Conservation (phyloP, 1,284 basidiomycete species). For the Fereydounia khargensis region DNA sequence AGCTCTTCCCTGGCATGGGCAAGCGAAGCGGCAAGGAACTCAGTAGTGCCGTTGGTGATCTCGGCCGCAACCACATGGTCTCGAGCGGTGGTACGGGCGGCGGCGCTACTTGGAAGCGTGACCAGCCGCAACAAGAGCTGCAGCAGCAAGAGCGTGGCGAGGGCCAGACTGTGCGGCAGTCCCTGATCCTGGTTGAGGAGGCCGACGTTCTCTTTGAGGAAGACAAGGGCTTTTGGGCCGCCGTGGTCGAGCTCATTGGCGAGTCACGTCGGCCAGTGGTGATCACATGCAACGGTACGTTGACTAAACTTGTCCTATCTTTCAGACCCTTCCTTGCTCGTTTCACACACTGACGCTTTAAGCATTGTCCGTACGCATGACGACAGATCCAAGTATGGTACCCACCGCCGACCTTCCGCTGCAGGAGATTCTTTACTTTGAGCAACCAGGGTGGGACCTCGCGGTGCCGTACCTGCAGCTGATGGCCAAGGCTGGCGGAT, state of each 20-base stretch:
- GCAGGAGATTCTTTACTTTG: slow-evolving; percentile 32
- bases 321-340: no score
- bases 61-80: slow-evolving; percentile 71
- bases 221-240: slow-evolving; percentile 87
- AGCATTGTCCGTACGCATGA: no score
- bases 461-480: slow-evolving; percentile 72
- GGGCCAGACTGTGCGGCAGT: slow-evolving; percentile 65
- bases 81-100: slow-evolving; percentile 35
- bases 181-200: slow-evolving; percentile 90
- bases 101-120: slow-evolving; percentile 14
- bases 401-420: slow-evolving; percentile 29
- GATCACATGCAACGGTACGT: slow-evolving; percentile 46
- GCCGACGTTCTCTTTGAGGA: slow-evolving; percentile 90
- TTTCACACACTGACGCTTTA: no score
- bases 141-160: no score
- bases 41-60: slow-evolving; percentile 80
- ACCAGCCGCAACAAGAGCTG: background rate
- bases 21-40: slow-evolving; percentile 77
- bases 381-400: slow-evolving; percentile 29
- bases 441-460: slow-evolving; percentile 47
- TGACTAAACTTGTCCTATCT: no score
- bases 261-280: slow-evolving; percentile 49
- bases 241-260: slow-evolving; percentile 57
- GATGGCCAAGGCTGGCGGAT: no score
- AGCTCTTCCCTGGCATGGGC: slow-evolving; percentile 87